A percentile compares a stretch with the other conserved stretches of the same genome.
Evolutionary conservation across 352 stramenopile genomes (phyloP).

Genomic region (Salisapilia sapeloensis): DNA sequence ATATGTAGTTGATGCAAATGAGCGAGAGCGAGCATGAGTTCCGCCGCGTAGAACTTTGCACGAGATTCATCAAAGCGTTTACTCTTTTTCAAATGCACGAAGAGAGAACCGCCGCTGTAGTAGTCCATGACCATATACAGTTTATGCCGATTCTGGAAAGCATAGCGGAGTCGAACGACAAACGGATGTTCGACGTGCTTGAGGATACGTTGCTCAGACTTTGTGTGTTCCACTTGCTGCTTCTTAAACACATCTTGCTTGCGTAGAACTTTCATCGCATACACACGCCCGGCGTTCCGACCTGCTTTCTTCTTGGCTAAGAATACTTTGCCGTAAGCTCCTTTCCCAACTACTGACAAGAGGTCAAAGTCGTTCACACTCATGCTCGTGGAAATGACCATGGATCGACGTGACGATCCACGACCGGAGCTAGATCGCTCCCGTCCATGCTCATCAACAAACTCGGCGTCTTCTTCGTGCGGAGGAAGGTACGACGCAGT

Average conservation of each 20-base stretch:
- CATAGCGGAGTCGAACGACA: conserved; percentile 73
- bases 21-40: conserved; percentile 63
- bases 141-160: conserved; percentile 81
- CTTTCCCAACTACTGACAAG: conserved; percentile 73
- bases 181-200: conserved; percentile 80
- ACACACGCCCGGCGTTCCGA: conserved; percentile 49
- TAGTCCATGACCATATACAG: conserved; percentile 85
- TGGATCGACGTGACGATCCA: conserved; percentile 35
- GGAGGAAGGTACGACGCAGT: conserved; percentile 27
- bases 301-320: conserved; percentile 64
- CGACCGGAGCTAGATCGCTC: conserved; percentile 5
- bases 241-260: conserved; percentile 80
- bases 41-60: conserved; percentile 72
- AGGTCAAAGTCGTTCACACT: conserved; percentile 79
- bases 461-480: conserved; percentile 61
- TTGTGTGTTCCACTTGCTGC: conserved; percentile 77
- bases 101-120: conserved; percentile 72
- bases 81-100: conserved; percentile 68
- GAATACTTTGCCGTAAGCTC: conserved; percentile 78
- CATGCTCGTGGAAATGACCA: conserved; percentile 73
- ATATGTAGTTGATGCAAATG: conserved; percentile 81
- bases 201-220: conserved; percentile 80
- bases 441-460: conserved; percentile 10
- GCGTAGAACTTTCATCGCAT: conserved; percentile 81
- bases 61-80: conserved; percentile 48